These are phyloP conservation scores for Spizellomyces punctatus DNA, from an alignment of 192 early-diverging fungal species.

Conservation along the genomic window DNA sequence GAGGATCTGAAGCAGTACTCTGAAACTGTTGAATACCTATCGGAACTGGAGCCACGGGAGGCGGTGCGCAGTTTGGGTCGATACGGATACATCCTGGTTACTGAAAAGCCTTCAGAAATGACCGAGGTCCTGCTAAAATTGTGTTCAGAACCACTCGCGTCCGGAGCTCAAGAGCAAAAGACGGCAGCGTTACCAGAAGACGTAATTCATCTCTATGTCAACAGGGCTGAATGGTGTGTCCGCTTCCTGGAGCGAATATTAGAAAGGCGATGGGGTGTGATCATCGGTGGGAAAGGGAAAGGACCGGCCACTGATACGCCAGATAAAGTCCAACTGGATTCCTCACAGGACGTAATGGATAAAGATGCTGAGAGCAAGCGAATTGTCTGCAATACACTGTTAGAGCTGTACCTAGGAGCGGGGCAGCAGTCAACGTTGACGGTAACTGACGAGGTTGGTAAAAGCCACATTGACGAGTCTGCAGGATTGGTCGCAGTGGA, in stretches of 20 bases:
- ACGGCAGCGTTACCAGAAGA: slow-evolving; percentile 38
- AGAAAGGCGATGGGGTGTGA: slow-evolving; percentile 70
- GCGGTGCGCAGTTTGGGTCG: slow-evolving; percentile 29
- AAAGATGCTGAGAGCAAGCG: slow-evolving; percentile 57
- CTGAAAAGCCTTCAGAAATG: slow-evolving; percentile 49
- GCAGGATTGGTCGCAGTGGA: too few relatives aligned
- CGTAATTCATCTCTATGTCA: slow-evolving; percentile 91
- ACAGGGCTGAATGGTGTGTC: slow-evolving; percentile 76
- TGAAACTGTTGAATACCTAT: slow-evolving; percentile 77
- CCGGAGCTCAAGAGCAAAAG: slow-evolving; percentile 2
- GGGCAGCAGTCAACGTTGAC: slow-evolving; percentile 18
- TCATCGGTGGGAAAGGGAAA: slow-evolving; percentile 23
- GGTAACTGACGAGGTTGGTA: background rate
- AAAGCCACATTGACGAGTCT: background rate
- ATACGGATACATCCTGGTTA: slow-evolving; percentile 52
- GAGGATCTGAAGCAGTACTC: slow-evolving; percentile 84
- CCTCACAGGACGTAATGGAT: background rate
- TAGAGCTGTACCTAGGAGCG: slow-evolving; percentile 84
- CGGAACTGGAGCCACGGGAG: slow-evolving; percentile 33
- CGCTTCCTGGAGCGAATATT: slow-evolving; percentile 85
- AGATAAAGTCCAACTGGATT: too few relatives aligned
- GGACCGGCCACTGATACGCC: slow-evolving; percentile 5
- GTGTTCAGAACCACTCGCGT: slow-evolving; percentile 25
- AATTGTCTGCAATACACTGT: slow-evolving; percentile 85
- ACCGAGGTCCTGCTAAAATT: slow-evolving; percentile 50